Evolutionary conservation across 2,329 filamentous ascomycete genomes (phyloP), one percentile per base, ranked within the genome.

Genomic region (Endocalyx cinctus): DNA sequence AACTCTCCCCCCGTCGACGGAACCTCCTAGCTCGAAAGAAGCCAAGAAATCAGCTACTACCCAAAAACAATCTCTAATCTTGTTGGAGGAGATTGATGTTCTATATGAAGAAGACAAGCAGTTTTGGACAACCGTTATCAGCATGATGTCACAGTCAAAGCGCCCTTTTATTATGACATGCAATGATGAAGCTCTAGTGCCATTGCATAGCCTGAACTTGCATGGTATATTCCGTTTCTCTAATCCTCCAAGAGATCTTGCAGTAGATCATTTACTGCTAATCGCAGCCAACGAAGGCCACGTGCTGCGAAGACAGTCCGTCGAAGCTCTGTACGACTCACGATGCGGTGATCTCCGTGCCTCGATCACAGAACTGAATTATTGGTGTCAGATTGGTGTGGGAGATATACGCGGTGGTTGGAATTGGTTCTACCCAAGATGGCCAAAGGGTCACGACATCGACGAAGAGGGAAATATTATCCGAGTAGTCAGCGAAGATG

Each of bases 321-420:
- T 94, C 1, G 68, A 72, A 32, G 66, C 74, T 6, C 70, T 98
- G 3, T 95, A 88, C 51, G 67, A 72, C 33, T 77, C 77, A 11
- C 82, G 84, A 33, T 58, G 71, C 3, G 62, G 72, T 17, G 92
- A 98, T 55, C 64, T 98, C 10, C 80, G 92, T 34, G 87, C 82
- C 15, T 81, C 83, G 3, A 77, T 98, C 30, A 80, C 74, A 35
- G 88, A 97, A 41, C 72, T 98, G 17, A 82, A 94, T 55, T 92
- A 94, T 55, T 98, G 90, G 90, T 98, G 94, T 56, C 92, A 98
- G 57, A 88, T 97, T 61, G 87, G 84, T 0, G 79, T 98, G 8
- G 94, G 92, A 5, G 92, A 95, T 54, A 70, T 78, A n/a, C 84
- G 84, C 47, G 84, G 85, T 14, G 90, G 92, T 0, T 74, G 94